Percentiles rank a stretch among this genome's conserved stretches.
These are phyloP conservation scores for Linum tenue DNA, from an alignment of 345 rosid species.

Conservation along the genomic window DNA sequence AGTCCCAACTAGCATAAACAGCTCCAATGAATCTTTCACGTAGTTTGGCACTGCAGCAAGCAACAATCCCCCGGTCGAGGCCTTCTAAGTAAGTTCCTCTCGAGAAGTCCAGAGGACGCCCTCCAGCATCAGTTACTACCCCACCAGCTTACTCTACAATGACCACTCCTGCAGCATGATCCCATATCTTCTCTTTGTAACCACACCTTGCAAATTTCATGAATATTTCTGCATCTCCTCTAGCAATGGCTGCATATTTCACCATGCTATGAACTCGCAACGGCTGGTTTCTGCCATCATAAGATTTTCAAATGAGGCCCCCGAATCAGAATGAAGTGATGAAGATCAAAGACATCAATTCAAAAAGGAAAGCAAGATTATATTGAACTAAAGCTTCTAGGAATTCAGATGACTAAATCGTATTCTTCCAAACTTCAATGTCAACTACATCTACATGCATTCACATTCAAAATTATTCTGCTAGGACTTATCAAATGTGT, in stretches of 20 bases:
- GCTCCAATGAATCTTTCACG: constrained; percentile 67
- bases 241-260: constrained; percentile 84
- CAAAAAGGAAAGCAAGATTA: too few species aligned
- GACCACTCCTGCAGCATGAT: constrained; percentile 83
- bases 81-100: constrained; percentile 72
- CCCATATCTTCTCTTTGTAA: constrained; percentile 95
- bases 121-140: constrained; percentile 90
- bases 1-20: constrained; percentile 89
- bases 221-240: constrained; percentile 83
- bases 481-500: neutral
- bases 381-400: neutral
- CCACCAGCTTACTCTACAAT: constrained; percentile 91
- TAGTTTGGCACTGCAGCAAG: constrained; percentile 46
- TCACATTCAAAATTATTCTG: neutral
- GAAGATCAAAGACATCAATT: constrained; percentile 2
- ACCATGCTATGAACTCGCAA: constrained; percentile 88
- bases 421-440: neutral
- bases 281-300: constrained; percentile 67
- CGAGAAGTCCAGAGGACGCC: constrained; percentile 61
- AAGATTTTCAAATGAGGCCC: too few species aligned
- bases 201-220: constrained; percentile 81
- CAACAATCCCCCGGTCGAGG: constrained; percentile 75
- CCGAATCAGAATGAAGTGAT: neutral
- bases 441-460: neutral
- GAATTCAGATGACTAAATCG: neutral